Base-by-base conservation (phyloP, 225 moss, liverwort and hornwort species). In the Neckera pumila region DNA sequence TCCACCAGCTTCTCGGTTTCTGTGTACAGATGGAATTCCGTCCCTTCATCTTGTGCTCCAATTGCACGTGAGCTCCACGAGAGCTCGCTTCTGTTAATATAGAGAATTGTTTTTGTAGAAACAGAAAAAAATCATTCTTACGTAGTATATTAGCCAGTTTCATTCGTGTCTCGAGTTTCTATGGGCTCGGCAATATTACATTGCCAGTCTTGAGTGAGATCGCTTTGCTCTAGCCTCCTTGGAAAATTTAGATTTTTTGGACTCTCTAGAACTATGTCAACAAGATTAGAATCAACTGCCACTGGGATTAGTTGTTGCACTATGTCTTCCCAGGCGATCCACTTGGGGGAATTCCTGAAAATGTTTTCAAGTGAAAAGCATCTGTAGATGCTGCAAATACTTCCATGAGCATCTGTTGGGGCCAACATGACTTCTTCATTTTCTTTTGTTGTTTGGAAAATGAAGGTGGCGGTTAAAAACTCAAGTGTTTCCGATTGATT, bases 101-200 rank as follows among this genome's bases (percentile, higher is more conserved):
- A 79, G 88, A 86, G 83, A 76, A 14, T 83, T 86, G 21, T 53
- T 81, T 66, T 80, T 84, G 54, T 84, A 87, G 84, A 89, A 76
- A 66, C 54, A 33, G 43, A 56, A 77, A 49, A 49, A 66, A 53
- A 80, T 73, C 42, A 86, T 89, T 91, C 79, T 73, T 91, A 83
- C 65, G 14, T 60, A 80, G 64, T 63, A 14, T 81, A 81, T 22
- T 47, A 61, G 56, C 19, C 53, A 54, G 79, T 38, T 38, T 83
- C 4, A 45, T 54, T 71, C 30, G 58, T 73, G 17, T 74, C 45
- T 30, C 36, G 31, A 72, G 64, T 88, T 88, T 75, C 59, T n/a
- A 64, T 40, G 79, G 86, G 86, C 89, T 79, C 84, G 84, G 84
- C 91, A 89, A 84, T 87, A 84, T 84, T 73, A 89, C 89, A 80